Evolutionary conservation across 768 basidiomycete species (phyloP).

Genomic region (Macrolepiota dolichaula): DNA sequence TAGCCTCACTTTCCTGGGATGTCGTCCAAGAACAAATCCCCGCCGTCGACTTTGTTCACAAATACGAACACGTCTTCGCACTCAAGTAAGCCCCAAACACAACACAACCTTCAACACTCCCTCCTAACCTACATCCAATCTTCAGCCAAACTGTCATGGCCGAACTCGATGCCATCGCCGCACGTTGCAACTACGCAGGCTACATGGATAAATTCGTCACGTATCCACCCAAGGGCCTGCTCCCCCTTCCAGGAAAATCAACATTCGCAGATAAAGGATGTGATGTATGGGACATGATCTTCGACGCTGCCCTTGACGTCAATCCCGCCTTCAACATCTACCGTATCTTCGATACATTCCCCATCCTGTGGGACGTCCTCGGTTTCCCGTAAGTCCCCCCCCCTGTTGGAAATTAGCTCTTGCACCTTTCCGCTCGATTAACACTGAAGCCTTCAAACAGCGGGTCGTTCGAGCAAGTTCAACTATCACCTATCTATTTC

Average conservation of each 20-base stretch:
- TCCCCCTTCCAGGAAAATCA: constrained; percentile 67
- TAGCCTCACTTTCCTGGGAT: constrained; percentile 58
- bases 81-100: constrained; percentile 70
- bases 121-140: neutral
- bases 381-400: constrained; percentile 61
- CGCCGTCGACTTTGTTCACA: constrained; percentile 71
- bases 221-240: constrained; percentile 61
- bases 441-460: too few species aligned
- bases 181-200: constrained; percentile 56
- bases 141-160: constrained; percentile 61
- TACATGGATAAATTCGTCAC: constrained; percentile 62
- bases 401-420: too few species aligned
- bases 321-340: constrained; percentile 81
- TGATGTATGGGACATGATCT: constrained; percentile 66
- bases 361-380: constrained; percentile 74
- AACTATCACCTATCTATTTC: constrained; percentile 65
- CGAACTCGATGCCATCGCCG: constrained; percentile 50
- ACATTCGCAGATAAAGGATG: constrained; percentile 46
- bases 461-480: constrained; percentile 51
- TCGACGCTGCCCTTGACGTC: constrained; percentile 53
- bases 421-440: too few species aligned
- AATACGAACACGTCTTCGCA: constrained; percentile 65
- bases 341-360: constrained; percentile 73
- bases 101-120: too few species aligned
- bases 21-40: constrained; percentile 70